Percentiles rank a stretch among this genome's conserved stretches.
phyloP scores from a whole-genome alignment of 2,329 filamentous ascomycete species.

The Fonsecaea nubica region DNA sequence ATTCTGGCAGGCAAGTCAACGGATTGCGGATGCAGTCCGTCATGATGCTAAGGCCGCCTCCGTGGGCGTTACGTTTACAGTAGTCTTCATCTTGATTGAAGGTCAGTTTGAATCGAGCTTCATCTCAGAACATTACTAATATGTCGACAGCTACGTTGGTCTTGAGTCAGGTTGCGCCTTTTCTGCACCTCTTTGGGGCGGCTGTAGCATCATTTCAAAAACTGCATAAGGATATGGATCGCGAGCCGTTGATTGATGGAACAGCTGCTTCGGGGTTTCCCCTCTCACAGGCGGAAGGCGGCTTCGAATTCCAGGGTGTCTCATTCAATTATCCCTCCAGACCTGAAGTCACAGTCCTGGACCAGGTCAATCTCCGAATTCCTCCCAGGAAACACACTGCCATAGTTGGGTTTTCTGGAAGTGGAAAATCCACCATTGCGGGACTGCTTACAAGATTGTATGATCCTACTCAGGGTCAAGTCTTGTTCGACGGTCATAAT shows the following conservation, averaged over 20 bases:
- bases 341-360: constrained; percentile 45
- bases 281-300: constrained; percentile 16
- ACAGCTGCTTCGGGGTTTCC: constrained; percentile 8
- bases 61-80: constrained; percentile 13
- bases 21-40: constrained; percentile 51
- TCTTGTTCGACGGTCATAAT: constrained; percentile 44
- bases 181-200: constrained; percentile 58
- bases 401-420: constrained; percentile 59
- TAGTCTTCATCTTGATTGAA: constrained; percentile 22
- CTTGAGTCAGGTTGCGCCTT: constrained; percentile 49
- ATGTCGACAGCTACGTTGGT: constrained; percentile 49
- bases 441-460: constrained; percentile 48
- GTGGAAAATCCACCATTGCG: constrained; percentile 59
- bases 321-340: constrained; percentile 48
- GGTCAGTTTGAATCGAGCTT: constrained; percentile 8
- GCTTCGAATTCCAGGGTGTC: constrained; percentile 46
- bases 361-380: constrained; percentile 44
- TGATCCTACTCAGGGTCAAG: constrained; percentile 44
- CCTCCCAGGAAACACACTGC: constrained; percentile 49
- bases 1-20: constrained; percentile 54
- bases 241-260: constrained; percentile 54
- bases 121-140: neutral
- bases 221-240: constrained; percentile 64
- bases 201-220: constrained; percentile 64
- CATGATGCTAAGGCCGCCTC: constrained; percentile 34